Evolutionary conservation across 2,329 filamentous ascomycete species (phyloP).

Genomic region (Ophiocordyceps camponoti-floridani): DNA sequence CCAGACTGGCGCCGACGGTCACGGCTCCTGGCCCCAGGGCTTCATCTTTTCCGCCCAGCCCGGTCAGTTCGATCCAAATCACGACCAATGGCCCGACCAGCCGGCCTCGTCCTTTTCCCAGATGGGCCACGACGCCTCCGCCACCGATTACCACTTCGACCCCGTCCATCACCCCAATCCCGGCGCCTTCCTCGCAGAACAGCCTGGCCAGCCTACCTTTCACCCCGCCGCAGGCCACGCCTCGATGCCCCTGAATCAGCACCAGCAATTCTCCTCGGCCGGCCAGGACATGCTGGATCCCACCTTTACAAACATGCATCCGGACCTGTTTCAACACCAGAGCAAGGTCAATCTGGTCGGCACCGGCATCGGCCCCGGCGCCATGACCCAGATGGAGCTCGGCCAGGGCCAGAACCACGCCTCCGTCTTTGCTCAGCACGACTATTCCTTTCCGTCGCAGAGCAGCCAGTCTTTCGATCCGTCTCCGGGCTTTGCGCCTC

Average conservation of each 20-base stretch:
- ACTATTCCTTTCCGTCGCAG: conserved; percentile 15
- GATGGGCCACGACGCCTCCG: conserved; percentile 7
- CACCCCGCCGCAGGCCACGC: conserved; percentile 12
- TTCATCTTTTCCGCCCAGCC: conserved; percentile 15
- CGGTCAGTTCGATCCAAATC: conserved; percentile 19
- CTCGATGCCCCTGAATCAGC: conserved; percentile 10
- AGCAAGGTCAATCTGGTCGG: conserved; percentile 11
- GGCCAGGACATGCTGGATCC: conserved; percentile 18
- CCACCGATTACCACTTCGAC: conserved; percentile 17
- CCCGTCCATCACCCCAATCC: conserved; percentile 9
- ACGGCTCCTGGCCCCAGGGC: conserved; percentile 16
- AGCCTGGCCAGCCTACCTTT: conserved; percentile 11
- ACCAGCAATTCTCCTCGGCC: conserved; percentile 16
- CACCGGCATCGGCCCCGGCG: conserved; percentile 5
- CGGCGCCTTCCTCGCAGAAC: conserved; percentile 13
- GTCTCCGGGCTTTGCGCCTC: conserved; percentile 9
- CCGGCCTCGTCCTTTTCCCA: conserved; percentile 12
- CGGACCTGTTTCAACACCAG: conserved; percentile 13
- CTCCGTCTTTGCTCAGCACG: conserved; percentile 15
- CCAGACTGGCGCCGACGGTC: conserved; percentile 18
- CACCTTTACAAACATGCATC: conserved; percentile 17
- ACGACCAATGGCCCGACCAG: conserved; percentile 18
- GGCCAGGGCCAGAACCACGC: conserved; percentile 13
- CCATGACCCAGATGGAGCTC: conserved; percentile 6
- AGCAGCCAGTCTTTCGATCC: conserved; percentile 12